Evolutionary conservation across 176 grass and related monocot species (phyloP), one percentile per base, ranked within the genome.

Genomic region (Eragrostis nindensis): DNA sequence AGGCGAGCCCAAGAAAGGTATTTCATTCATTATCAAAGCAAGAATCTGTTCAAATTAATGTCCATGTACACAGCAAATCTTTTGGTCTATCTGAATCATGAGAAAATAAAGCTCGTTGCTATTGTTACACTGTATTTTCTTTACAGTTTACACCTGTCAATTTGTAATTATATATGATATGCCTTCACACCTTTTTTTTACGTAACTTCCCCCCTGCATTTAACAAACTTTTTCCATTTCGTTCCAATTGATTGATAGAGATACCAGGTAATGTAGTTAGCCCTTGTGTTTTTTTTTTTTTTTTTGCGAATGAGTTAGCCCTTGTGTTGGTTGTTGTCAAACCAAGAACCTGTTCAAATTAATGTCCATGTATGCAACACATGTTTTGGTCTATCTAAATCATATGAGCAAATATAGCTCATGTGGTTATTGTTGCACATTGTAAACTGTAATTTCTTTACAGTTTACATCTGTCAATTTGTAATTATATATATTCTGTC

Each of bases 1-100:
- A 6, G 32, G 68, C 65, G 41, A 17, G 47, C 45, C 30, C 21
- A 68, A 74, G 21, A 59, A 76, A 79, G 70, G 84, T 80, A 80
- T 29, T 52, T 10, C 30, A 42, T 54, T 79, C 18, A 54, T 29
- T 54, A 38, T 30, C 6, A 22, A 54, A n/a, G 40, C 11, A 59
- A 59, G 14, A 46, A 62, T 15, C 41, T 38, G 3, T 57, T 59
- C 45, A 39, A 57, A 78, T 67, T 19, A 36, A 25, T 64, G 45
- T 22, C 43, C 22, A 32, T 71, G 4, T 24, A 38, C 25, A 19
- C 18, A 54, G 32, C 38, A 83, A 78, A 30, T 78, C 24, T 39
- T 76, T 11, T 79, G 15, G 11, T 74, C 17, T 64, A 11, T 60
- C 49, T 42, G 25, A 73, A 83, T 73, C 67, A 49, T 73, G 11